Conservation (phyloP, 768 basidiomycete genomes). For the Hygrophoropsis aurantiaca region DNA sequence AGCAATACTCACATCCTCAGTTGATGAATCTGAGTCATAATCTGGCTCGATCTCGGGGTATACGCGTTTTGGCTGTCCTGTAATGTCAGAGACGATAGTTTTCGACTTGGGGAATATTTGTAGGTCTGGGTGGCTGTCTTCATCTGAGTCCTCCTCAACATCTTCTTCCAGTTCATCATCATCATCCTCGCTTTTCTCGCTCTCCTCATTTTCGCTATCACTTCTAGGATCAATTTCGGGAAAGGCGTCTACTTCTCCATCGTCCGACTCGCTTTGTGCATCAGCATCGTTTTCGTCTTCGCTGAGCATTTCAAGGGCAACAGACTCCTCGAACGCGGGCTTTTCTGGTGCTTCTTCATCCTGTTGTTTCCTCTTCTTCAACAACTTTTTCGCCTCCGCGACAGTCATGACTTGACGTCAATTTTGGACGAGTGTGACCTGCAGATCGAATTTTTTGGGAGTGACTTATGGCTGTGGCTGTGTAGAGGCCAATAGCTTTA, state of each 20-base stretch:
- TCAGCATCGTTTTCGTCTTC: conserved; percentile 57
- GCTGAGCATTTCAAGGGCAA: conserved; percentile 68
- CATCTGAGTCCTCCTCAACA: conserved; percentile 36
- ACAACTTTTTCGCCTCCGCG: conserved; percentile 31
- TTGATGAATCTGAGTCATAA: conserved; percentile 90
- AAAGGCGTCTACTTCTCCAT: conserved; percentile 68
- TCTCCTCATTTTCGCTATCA: conserved; percentile 37
- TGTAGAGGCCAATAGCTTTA: conserved; percentile 21
- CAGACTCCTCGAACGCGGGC: conserved; percentile 36
- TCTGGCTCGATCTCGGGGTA: conserved; percentile 89
- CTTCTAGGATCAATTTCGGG: conserved; percentile 64
- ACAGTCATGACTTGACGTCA: conserved; percentile 30
- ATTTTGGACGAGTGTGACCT: conserved; percentile 11
- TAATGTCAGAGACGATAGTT: conserved; percentile 74
- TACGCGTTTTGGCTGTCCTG: conserved; percentile 79
- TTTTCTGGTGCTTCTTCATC: conserved; percentile 38
- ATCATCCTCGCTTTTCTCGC: conserved; percentile 35
- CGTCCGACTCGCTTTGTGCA: conserved; percentile 41
- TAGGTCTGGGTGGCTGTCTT: conserved; percentile 45
- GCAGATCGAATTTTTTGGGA: conserved; percentile 18
- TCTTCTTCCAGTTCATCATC: conserved; percentile 33
- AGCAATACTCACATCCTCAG: conserved; percentile 71
- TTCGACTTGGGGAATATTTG: conserved; percentile 63
- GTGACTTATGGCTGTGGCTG: conserved; percentile 18
- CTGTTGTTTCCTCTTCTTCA: conserved; percentile 60